Percentiles rank a stretch among this genome's conserved stretches.
Conservation (phyloP, 1,139 yeast genomes). For the Zygosaccharomyces pseudobailii region DNA sequence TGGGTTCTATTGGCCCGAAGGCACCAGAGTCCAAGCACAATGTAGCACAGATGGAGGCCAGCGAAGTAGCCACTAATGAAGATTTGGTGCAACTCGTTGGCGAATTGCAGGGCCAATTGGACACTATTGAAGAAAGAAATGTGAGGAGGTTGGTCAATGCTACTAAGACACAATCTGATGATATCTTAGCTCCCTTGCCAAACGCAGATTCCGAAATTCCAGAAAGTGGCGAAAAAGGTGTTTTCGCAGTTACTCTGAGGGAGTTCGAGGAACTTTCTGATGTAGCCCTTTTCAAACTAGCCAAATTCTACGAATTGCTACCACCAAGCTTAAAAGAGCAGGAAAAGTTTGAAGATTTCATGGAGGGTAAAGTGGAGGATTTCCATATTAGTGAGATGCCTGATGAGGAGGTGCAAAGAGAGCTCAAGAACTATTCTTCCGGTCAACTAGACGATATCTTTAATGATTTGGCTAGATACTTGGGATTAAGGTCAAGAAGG, state of each 20-base stretch:
- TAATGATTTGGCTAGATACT: constrained; percentile 61
- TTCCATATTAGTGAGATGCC: constrained; percentile 29
- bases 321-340: constrained; percentile 49
- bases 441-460: constrained; percentile 49
- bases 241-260: constrained; percentile 57
- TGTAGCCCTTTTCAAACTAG: constrained; percentile 46
- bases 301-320: constrained; percentile 66
- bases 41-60: constrained; percentile 39
- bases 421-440: constrained; percentile 38
- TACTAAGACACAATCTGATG: constrained; percentile 39
- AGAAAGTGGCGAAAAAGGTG: constrained; percentile 33
- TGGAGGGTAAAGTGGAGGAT: constrained; percentile 42
- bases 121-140: constrained; percentile 60
- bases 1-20: constrained; percentile 24
- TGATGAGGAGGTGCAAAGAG: constrained; percentile 28
- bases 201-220: constrained; percentile 75
- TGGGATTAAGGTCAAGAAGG: constrained; percentile 59
- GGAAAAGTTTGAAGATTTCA: constrained; percentile 43
- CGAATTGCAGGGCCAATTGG: constrained; percentile 84
- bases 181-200: constrained; percentile 50
- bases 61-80: constrained; percentile 70
- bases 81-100: constrained; percentile 82
- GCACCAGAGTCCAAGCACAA: constrained; percentile 9
- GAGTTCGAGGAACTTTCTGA: constrained; percentile 48
- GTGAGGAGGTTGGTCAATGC: constrained; percentile 55